Base-by-base conservation (phyloP, 2,329 filamentous ascomycete species). In the Pseudocercospora ulei region DNA sequence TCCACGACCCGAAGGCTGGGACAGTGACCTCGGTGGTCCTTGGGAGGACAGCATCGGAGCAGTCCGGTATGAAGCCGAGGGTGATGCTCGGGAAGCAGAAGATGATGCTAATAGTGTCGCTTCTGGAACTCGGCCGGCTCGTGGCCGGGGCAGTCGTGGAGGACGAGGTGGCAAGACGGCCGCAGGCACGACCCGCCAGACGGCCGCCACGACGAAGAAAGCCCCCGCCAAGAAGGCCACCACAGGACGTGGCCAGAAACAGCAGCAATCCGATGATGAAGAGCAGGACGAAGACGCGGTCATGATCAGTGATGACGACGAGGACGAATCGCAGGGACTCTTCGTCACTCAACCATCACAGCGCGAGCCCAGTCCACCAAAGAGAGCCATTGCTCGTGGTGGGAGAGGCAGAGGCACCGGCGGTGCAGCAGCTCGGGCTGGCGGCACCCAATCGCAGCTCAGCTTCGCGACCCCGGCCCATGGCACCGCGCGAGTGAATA, bases 11-110 rank as follows among this genome's bases (percentile, higher is more conserved):
- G 72, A 75, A 7, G 70, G 69, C 2, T 96, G 87, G 86, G 85
- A 96, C 56, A 83, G 76, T n/a, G 88, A 96, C 49, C 66, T 87
- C 16, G 80, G 94, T 34, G 90, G 87, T 0, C 71, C 72, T 35
- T 96, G 88, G 87, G 80, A 80, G 44, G 81, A 90, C 31, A 76
- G 85, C 42, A 75, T 82, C 0, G 78, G 74, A 5, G 82, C 79
- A 1, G 60, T 77, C 4, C 66, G 66, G 2, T 68, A 72, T 3
- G 54, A 57, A 7, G 56, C 66, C 12, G 63, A 71, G 44, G 66
- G 66, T 8, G 62, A 64, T 26, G 64, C 64, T 22, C 67, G 59
- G 3, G 62, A 62, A 9, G 58, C 62, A 3, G 68, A 60, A 5
- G 63, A 62, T 8, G 58, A 62, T n/a, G 39, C 51, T 16, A 54